Evolutionary conservation across 2,329 filamentous ascomycete genomes (phyloP).

Genomic region (Aureobasidium sp.): DNA sequence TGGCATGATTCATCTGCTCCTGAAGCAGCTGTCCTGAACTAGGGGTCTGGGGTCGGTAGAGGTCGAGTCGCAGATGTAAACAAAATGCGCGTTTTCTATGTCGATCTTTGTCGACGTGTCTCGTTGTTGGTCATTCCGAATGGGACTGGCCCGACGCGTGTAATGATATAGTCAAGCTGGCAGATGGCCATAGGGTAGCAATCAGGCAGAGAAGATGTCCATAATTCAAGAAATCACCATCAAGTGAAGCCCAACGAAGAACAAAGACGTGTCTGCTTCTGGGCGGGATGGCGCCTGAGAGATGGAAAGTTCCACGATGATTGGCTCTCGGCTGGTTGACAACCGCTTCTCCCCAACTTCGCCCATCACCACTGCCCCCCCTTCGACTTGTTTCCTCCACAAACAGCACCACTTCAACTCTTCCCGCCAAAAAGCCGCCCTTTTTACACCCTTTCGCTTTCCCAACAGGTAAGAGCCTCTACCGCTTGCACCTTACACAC

Average conservation of each 20-base stretch:
- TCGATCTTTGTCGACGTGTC: constrained; percentile 10
- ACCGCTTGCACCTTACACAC: not conserved
- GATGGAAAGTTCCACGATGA: constrained; percentile 11
- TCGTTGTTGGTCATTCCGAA: not conserved
- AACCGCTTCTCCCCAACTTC: constrained; percentile 8
- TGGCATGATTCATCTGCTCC: constrained; percentile 8
- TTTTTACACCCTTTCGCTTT: not conserved
- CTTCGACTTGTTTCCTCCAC: constrained; percentile 7
- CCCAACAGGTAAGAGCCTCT: constrained; percentile 11
- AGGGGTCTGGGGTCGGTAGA: not conserved
- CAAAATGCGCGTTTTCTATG: not conserved
- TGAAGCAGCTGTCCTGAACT: not conserved
- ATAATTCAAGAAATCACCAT: not conserved
- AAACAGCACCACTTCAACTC: not conserved
- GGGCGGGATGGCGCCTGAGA: not conserved
- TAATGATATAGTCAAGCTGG: not conserved
- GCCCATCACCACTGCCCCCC: constrained; percentile 3
- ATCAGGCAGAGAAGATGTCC: not conserved
- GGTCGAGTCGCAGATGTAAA: not conserved
- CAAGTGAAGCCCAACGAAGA: constrained; percentile 4
- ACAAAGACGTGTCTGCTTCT: constrained; percentile 12
- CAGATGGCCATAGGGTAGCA: not conserved
- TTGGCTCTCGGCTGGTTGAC: not conserved
- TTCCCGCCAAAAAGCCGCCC: not conserved
- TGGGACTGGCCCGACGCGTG: not conserved